Percentiles rank a stretch among this genome's conserved stretches.
Conservation (phyloP, 139 green algal genomes). For the Eudorina sp. region DNA sequence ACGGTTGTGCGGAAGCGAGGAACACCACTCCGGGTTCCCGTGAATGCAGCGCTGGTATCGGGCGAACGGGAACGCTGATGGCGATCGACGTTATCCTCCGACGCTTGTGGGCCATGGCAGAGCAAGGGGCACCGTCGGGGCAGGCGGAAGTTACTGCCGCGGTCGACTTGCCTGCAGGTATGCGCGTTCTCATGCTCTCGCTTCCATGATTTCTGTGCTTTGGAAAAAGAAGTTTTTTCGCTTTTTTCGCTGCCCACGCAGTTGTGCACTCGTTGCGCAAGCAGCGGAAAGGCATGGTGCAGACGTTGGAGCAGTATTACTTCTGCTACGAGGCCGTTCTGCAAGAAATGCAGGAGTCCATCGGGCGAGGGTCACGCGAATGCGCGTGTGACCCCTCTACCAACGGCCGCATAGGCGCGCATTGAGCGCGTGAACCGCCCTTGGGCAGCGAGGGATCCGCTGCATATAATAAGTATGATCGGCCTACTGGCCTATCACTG, state of each 20-base stretch:
- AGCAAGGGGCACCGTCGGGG: background rate
- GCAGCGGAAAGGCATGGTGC: conserved; percentile 90
- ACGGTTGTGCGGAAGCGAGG: too few relatives aligned
- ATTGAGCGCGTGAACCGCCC: background rate
- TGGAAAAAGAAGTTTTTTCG: too few relatives aligned
- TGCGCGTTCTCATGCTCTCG: background rate
- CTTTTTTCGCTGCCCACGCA: background rate
- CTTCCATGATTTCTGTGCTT: too few relatives aligned
- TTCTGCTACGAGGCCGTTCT: conserved; percentile 78
- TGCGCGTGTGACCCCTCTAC: background rate
- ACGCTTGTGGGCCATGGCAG: conserved; percentile 60
- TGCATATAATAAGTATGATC: background rate
- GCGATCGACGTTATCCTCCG: conserved; percentile 82
- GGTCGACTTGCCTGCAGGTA: conserved; percentile 43
- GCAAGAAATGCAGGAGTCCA: conserved; percentile 59
- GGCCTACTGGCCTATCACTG: background rate
- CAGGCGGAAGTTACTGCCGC: conserved; percentile 15
- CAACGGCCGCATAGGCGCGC: background rate
- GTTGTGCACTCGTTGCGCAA: conserved; percentile 71
- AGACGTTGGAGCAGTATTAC: conserved; percentile 83
- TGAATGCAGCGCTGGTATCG: conserved; percentile 75
- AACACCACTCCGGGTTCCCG: too few relatives aligned
- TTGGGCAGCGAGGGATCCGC: background rate
- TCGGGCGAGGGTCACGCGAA: background rate
- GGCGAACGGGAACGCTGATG: conserved; percentile 86